These are phyloP conservation scores for Terana coerulea DNA, from an alignment of 768 basidiomycete species.

Conservation along the genomic window DNA sequence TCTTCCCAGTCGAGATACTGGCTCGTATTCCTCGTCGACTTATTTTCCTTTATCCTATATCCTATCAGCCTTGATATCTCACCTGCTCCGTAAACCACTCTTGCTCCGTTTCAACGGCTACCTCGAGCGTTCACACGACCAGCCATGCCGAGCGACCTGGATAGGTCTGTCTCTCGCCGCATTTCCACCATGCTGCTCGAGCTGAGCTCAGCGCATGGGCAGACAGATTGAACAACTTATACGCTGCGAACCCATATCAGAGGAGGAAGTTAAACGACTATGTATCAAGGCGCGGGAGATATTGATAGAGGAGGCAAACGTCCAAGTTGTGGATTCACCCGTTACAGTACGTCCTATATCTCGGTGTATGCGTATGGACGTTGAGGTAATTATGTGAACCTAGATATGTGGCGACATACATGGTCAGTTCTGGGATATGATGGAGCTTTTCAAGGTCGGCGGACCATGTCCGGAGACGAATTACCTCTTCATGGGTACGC, in stretches of 20 bases:
- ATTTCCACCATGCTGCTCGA: conserved; percentile 6
- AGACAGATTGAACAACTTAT: conserved; percentile 95
- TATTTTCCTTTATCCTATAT: neutral
- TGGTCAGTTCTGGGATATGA: conserved; percentile 94
- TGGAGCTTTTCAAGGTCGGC: conserved; percentile 93
- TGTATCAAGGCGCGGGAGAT: conserved; percentile 97
- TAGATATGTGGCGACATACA: conserved; percentile 97
- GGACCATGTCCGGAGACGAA: conserved; percentile 91
- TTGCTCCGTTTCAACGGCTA: neutral
- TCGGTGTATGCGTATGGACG: too few relatives aligned
- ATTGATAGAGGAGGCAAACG: conserved; percentile 95
- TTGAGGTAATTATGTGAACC: too few relatives aligned
- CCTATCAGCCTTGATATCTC: neutral
- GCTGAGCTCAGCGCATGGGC: too few relatives aligned
- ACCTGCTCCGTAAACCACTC: neutral
- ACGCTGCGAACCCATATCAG: conserved; percentile 92
- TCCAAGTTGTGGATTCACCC: conserved; percentile 92
- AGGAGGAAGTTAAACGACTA: conserved; percentile 91
- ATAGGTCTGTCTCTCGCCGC: conserved; percentile 40
- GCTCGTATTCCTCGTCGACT: neutral
- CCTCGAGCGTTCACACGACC: neutral
- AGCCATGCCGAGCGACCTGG: conserved; percentile 57
- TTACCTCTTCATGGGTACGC: conserved; percentile 93
- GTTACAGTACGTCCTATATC: conserved; percentile 81
- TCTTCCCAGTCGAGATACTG: neutral